Conservation (phyloP, 495 filamentous ascomycete species). For the Cladorrhinum samala region DNA sequence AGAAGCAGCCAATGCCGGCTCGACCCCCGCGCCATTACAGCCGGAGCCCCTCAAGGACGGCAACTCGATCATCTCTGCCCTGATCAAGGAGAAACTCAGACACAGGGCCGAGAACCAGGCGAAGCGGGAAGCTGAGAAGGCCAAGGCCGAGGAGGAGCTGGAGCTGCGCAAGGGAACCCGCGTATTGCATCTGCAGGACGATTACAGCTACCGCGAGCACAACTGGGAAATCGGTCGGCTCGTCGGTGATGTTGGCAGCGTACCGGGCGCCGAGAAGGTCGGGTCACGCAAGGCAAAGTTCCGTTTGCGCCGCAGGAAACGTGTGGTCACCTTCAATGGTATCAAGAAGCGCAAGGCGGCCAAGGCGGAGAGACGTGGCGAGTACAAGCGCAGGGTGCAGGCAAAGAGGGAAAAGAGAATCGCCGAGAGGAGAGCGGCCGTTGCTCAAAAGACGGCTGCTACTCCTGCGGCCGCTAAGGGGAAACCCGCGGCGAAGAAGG, state of each 20-base stretch:
- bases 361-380: constrained; percentile 17
- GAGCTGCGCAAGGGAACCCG: constrained; percentile 25
- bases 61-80: constrained; percentile 19
- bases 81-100: constrained; percentile 35
- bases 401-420: constrained; percentile 14
- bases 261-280: constrained; percentile 25
- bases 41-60: constrained; percentile 11
- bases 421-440: constrained; percentile 5
- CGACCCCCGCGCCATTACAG: background rate
- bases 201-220: constrained; percentile 75
- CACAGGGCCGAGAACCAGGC: constrained; percentile 30
- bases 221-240: constrained; percentile 77
- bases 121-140: constrained; percentile 23
- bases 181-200: constrained; percentile 51
- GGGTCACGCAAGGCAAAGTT: constrained; percentile 25
- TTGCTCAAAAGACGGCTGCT: constrained; percentile 6
- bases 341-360: constrained; percentile 23
- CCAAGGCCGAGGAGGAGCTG: constrained; percentile 15
- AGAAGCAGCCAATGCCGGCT: background rate
- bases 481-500: constrained; percentile 1
- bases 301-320: constrained; percentile 22
- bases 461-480: constrained; percentile 5
- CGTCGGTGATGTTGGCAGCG: constrained; percentile 24
- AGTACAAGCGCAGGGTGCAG: constrained; percentile 16
- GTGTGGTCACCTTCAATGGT: constrained; percentile 9